Evolutionary conservation across 2,329 filamentous ascomycete species (phyloP).

Genomic region (Penicillium decumbens): DNA sequence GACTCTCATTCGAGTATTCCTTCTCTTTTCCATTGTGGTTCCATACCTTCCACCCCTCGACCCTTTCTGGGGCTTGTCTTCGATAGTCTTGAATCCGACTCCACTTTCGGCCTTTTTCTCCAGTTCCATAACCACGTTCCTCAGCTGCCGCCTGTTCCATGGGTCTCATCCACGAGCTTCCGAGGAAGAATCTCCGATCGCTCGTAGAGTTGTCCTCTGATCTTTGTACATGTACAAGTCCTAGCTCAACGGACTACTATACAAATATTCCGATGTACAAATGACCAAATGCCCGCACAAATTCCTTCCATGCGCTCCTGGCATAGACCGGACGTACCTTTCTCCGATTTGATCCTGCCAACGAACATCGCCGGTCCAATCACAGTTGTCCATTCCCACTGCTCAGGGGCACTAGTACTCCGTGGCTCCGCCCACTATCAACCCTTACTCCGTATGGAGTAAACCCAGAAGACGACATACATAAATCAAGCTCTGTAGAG

Average conservation of each 20-base stretch:
- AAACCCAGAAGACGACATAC: no score
- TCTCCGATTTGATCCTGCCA: neutral
- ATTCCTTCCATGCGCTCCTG: neutral
- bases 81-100: neutral
- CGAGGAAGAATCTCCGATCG: neutral
- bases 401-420: no score
- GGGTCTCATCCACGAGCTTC: neutral
- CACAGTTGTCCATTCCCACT: no score
- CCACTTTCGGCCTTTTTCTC: neutral
- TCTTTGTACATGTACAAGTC: no score
- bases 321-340: neutral
- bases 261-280: no score
- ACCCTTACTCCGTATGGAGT: no score
- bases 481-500: neutral
- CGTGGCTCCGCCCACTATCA: no score
- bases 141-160: neutral
- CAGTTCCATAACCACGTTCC: neutral
- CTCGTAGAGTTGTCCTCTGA: no score
- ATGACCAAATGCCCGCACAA: neutral
- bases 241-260: neutral
- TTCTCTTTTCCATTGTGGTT: conserved; percentile 7
- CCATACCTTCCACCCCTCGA: neutral
- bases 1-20: neutral
- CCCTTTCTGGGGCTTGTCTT: neutral
- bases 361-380: no score